Percentiles rank a stretch among this genome's conserved stretches.
Evolutionary conservation across 2,329 filamentous ascomycete species (phyloP).

Genomic region (Sarocladium kiliense): DNA sequence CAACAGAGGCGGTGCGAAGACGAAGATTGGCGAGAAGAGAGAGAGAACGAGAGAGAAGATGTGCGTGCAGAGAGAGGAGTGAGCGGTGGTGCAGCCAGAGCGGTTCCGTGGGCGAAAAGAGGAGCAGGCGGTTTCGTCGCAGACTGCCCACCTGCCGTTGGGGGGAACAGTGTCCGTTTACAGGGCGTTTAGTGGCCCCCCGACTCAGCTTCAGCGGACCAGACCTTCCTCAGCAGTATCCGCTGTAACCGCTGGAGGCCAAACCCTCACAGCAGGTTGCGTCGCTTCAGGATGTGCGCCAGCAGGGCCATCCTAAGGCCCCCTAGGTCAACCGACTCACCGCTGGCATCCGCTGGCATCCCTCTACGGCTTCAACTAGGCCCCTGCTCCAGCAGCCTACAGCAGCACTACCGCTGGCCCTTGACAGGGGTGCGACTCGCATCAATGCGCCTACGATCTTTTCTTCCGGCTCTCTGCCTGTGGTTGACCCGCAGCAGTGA

Average conservation of each 20-base stretch:
- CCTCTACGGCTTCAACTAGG: background rate
- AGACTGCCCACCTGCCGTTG: background rate
- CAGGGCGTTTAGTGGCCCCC: background rate
- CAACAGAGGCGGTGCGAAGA: background rate
- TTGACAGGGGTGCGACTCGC: slow-evolving; percentile 9
- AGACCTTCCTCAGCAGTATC: background rate
- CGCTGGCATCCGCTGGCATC: background rate
- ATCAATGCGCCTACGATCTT: background rate
- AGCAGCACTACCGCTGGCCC: background rate
- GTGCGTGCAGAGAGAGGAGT: slow-evolving; percentile 7
- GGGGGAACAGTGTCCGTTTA: background rate
- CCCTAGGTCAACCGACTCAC: background rate
- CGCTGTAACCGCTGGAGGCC: background rate
- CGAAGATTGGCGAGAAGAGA: slow-evolving; percentile 3
- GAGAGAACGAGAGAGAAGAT: slow-evolving; percentile 6
- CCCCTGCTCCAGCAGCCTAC: background rate
- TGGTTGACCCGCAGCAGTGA: background rate
- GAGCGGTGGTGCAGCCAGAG: background rate
- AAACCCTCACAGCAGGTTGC: background rate
- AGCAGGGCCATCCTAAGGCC: too few relatives aligned
- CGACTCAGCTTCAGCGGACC: background rate
- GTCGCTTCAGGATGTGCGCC: background rate
- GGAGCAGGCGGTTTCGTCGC: slow-evolving; percentile 3
- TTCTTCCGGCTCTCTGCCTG: background rate
- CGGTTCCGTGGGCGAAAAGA: slow-evolving; percentile 1